Evolutionary conservation across 257 asterid genomes (phyloP).

Genomic region (Penstemon davidsonii): DNA sequence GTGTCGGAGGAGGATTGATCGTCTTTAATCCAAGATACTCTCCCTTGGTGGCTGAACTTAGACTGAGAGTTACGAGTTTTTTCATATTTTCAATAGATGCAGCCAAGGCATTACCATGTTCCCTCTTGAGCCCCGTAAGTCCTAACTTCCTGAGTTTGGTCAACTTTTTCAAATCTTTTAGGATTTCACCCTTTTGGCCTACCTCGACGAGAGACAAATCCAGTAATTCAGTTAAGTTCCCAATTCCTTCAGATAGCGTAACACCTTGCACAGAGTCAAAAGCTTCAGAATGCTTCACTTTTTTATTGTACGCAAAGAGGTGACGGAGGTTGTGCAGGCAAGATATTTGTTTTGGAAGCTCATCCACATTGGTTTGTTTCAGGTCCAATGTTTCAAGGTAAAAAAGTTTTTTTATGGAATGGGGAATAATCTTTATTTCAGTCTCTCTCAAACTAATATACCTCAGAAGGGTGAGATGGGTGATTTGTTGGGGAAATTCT

Average conservation of each 20-base stretch:
- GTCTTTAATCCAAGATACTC: constrained; percentile 30
- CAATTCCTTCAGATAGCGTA: constrained; percentile 24
- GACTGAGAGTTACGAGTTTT: constrained; percentile 29
- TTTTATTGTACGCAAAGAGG: constrained; percentile 36
- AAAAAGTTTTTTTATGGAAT: constrained; percentile 29
- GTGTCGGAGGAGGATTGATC: constrained; percentile 21
- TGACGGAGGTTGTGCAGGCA: constrained; percentile 39
- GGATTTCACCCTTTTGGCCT: constrained; percentile 17
- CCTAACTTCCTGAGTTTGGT: constrained; percentile 43
- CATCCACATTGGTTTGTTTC: constrained; percentile 34
- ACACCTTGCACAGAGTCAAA: constrained; percentile 30
- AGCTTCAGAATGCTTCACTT: neutral
- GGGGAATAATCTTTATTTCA: constrained; percentile 26
- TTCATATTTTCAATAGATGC: constrained; percentile 33
- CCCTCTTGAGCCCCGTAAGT: constrained; percentile 31
- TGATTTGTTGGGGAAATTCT: constrained; percentile 31
- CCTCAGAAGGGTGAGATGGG: constrained; percentile 37
- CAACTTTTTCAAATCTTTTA: constrained; percentile 29
- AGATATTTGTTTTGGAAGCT: constrained; percentile 42
- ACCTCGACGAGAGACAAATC: constrained; percentile 36
- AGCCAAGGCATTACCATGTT: constrained; percentile 31
- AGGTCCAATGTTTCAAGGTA: constrained; percentile 44
- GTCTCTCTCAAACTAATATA: constrained; percentile 37
- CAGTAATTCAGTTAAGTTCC: constrained; percentile 24
- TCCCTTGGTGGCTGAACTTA: constrained; percentile 28